Evolutionary conservation across 345 rosid genomes (phyloP).

Genomic region (Angophora floribunda): DNA sequence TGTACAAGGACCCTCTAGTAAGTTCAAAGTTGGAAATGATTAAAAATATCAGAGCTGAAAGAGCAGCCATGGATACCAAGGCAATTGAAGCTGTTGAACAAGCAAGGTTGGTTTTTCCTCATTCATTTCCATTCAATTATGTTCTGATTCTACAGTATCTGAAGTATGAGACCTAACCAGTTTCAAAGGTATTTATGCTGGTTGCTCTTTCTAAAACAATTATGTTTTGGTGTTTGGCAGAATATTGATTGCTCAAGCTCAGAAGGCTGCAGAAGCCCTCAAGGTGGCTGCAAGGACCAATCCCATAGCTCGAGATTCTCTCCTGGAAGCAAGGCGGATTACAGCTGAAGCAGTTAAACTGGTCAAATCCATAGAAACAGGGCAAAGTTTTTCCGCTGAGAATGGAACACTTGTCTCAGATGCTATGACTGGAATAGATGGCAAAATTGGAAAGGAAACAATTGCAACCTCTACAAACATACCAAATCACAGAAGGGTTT

Average conservation of each 20-base stretch:
- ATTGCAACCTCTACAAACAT: not conserved
- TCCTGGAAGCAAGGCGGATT: slow-evolving; percentile 68
- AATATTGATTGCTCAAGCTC: slow-evolving; percentile 71
- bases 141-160: not conserved
- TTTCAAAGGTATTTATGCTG: not conserved
- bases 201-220: not conserved
- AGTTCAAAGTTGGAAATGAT: slow-evolving; percentile 75
- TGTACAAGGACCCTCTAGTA: slow-evolving; percentile 70
- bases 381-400: not conserved
- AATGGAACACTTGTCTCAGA: not conserved
- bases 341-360: slow-evolving; percentile 80
- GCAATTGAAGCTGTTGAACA: slow-evolving; percentile 61
- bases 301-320: slow-evolving; percentile 67
- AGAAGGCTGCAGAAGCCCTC: slow-evolving; percentile 78
- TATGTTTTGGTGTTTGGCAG: slow-evolving; percentile 20
- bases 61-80: slow-evolving; percentile 56
- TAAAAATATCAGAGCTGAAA: slow-evolving; percentile 68
- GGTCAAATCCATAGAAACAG: slow-evolving; percentile 46
- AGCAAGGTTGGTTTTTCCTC: slow-evolving; percentile 52
- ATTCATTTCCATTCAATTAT: not conserved
- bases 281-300: slow-evolving; percentile 68
- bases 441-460: not conserved
- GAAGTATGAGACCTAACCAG: not conserved
- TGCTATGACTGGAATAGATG: not conserved
- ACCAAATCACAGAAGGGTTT: not conserved